phyloP scores from a whole-genome alignment of 2,329 filamentous ascomycete species.

The Metarhizium humberi region DNA sequence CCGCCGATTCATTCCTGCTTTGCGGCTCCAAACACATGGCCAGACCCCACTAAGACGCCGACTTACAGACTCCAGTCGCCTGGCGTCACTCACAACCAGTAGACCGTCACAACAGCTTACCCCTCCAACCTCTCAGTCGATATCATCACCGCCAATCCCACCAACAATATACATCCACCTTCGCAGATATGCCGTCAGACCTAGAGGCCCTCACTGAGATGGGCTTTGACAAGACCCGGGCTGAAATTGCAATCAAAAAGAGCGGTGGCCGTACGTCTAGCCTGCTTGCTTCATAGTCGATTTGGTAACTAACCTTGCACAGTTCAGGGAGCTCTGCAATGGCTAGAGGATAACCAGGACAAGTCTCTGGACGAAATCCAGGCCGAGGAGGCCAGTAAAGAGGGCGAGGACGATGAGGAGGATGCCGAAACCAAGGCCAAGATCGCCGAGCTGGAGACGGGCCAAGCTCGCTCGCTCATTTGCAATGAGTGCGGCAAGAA shows the following conservation, averaged over 20 bases:
- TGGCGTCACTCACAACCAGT: conserved; percentile 7
- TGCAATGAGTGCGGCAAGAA: conserved; percentile 95
- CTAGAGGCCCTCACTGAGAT: conserved; percentile 56
- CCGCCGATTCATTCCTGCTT: background rate
- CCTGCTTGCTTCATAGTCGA: background rate
- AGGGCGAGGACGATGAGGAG: conserved; percentile 38
- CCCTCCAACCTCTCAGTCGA: background rate
- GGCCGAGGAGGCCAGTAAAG: conserved; percentile 26
- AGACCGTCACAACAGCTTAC: background rate
- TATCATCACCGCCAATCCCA: conserved; percentile 4
- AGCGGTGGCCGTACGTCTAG: conserved; percentile 60
- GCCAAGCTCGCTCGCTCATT: conserved; percentile 66
- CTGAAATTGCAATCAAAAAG: conserved; percentile 76
- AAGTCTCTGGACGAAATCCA: conserved; percentile 77
- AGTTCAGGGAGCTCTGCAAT: conserved; percentile 88
- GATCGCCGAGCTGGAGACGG: conserved; percentile 58
- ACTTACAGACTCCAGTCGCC: conserved; percentile 2
- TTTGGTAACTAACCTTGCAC: conserved; percentile 5
- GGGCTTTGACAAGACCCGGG: conserved; percentile 76
- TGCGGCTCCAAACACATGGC: background rate
- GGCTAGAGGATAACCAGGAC: conserved; percentile 88
- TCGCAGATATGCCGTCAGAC: conserved; percentile 48
- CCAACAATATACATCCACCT: conserved; percentile 7
- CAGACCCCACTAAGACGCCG: conserved; percentile 6
- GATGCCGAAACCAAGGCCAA: conserved; percentile 41